Base-by-base conservation (phyloP, 805 yeast genomes). In the Lachancea meyersii region DNA sequence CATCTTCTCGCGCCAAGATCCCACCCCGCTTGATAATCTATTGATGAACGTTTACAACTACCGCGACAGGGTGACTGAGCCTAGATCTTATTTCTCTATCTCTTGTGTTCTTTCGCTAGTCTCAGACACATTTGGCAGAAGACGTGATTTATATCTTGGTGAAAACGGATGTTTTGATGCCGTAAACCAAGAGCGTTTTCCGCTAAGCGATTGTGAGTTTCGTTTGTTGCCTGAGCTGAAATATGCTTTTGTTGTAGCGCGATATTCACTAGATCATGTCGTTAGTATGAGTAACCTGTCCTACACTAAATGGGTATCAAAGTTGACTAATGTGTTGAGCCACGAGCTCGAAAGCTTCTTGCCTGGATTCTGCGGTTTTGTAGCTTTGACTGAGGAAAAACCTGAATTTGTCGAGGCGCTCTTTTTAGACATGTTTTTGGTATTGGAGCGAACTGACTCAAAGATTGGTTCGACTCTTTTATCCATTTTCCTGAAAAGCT, bases 391-490 rank as follows among this genome's bases (percentile, higher is more conserved):
- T 4, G 3, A 20, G 16, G 31, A 41, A 13, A 19, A 19, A 13
- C 5, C 22, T 4, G 6, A 19, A 6, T 31, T 41, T 27, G 13
- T 31, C 13, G 44, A 41, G 27, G n/a, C 40, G n/a, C 16, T 36
- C 7, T n/a, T 35, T 6, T 11, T 41, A 17, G 30, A 35, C 40
- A 21, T 41, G 40, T 31, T 41, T 30, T 28, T 35, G 9, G 26
- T 35, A 10, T 22, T 41, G 9, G 24, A 27, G 11, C 17, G 17
- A 3, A 14, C 14, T 11, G 30, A 40, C 23, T 20, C 14, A 16
- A 37, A 28, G 19, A 13, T 10, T 8, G 41, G 35, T 10, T 16
- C 30, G 6, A 4, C 30, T 2, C 9, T 9, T 11, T 8, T 38
- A 16, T 32, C 20, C 13, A 13, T 19, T 5, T 38, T 30, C 16